Evolutionary conservation across 1,284 basidiomycete species (phyloP), one percentile per base, ranked within the genome.

Genomic region (Anthracocystis setariae): DNA sequence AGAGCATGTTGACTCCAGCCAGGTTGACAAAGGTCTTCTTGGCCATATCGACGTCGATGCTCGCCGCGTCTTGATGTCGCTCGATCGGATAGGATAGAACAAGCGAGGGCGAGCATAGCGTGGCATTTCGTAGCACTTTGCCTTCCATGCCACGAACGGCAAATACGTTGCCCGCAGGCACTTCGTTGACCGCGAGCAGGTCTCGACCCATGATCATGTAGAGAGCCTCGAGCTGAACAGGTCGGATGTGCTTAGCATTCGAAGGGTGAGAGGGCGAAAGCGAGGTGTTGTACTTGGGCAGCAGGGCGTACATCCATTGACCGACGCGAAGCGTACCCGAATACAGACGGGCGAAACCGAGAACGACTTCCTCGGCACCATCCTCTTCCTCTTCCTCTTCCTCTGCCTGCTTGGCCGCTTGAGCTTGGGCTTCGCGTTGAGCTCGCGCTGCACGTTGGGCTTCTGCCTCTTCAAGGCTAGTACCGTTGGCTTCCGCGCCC

Each of bases 181-280:
- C 93, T 65, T 87, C 87, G 40, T 91, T 86, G 3, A 97, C 93
- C 0, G 90, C 86, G 0, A 93, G 88, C 18, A 99, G 87, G 79
- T 98, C 94, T 38, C 93, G 87, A 3, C 96, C 96, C 96, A 99
- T 98, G 92, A 98, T 97, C 73, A 92, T 89, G 85, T 98, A 99
- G 54, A 99, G 84, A 7, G 90, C 90, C 64, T 90, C 88, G 5
- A 94, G 88, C 20, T 85, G 86, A 17, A 90, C 86, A 9, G 85
- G 83, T n/a, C 87, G 64, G 46, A 94, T 76, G 79, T 92, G 88
- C 68, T 88, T 88, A n/a, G 84, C 84, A 83, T 81, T 81, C 29
- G 84, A 84, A 8, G 90, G 87, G 77, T 95, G 89, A 1, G 84
- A 84, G 0, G 91, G 89, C 2, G 86, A 86, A 5, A 92, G 85